Conservation (phyloP, 2,329 filamentous ascomycete genomes). For the Fusarium burgessii region DNA sequence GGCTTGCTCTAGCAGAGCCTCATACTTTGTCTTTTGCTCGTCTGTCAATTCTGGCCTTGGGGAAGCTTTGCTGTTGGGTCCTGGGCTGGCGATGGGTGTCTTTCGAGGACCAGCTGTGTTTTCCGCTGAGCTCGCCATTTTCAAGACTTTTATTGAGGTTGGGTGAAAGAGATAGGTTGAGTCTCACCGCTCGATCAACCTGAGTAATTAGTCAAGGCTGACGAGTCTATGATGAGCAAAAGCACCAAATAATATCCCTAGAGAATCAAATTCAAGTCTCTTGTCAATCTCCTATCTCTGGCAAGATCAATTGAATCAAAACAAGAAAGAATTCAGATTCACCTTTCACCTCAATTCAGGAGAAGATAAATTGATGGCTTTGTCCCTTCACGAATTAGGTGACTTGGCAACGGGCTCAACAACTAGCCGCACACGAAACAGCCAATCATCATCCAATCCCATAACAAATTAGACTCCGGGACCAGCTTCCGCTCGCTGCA, state of each 20-base stretch:
- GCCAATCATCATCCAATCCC: conserved; percentile 14
- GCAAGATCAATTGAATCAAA: neutral
- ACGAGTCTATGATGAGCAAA: conserved; percentile 1
- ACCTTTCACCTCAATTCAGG: conserved; percentile 18
- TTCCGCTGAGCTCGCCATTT: conserved; percentile 39
- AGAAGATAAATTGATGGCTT: conserved; percentile 29
- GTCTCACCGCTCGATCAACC: conserved; percentile 38
- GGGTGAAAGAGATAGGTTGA: conserved; percentile 11
- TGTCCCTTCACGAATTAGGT: conserved; percentile 10
- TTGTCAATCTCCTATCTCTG: neutral
- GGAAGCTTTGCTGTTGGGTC: conserved; percentile 67
- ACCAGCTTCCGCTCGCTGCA: conserved; percentile 20
- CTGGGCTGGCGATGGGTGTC: conserved; percentile 70
- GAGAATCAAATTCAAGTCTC: neutral
- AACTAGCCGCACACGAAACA: conserved; percentile 18
- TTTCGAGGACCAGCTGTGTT: conserved; percentile 50
- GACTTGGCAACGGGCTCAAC: conserved; percentile 34
- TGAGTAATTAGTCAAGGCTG: conserved; percentile 23
- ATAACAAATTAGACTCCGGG: conserved; percentile 7
- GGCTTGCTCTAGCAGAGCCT: conserved; percentile 76
- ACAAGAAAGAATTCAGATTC: neutral
- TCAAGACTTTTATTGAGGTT: neutral
- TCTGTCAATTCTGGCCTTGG: conserved; percentile 71
- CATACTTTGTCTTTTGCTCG: conserved; percentile 87
- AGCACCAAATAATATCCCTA: neutral